Percentiles rank a stretch among this genome's conserved stretches.
Evolutionary conservation across 441 rosid species (phyloP).

Genomic region (Viola pubescens): DNA sequence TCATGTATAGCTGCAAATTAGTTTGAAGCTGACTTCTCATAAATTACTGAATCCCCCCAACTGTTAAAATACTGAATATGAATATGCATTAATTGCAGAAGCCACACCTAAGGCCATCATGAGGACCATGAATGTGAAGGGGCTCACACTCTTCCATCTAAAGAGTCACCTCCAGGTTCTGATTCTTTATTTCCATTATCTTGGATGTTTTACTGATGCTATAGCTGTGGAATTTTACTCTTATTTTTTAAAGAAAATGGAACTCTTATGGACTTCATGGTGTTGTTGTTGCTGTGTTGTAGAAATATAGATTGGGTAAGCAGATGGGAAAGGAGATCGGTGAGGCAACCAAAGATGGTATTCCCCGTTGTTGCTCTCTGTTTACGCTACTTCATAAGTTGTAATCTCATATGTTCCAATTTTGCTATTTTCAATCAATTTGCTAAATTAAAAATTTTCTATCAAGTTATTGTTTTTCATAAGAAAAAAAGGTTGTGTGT

Average conservation of each 20-base stretch:
- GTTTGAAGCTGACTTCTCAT: background rate
- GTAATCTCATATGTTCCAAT: no score
- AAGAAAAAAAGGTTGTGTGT: no score
- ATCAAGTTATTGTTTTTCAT: no score
- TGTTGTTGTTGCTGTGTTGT: constrained; percentile 17
- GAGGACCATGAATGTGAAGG: constrained; percentile 72
- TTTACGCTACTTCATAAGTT: no score
- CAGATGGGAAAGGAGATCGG: constrained; percentile 48
- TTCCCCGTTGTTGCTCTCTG: constrained; percentile 12
- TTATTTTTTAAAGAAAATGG: constrained; percentile 4
- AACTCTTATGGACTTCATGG: background rate
- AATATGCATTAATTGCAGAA: constrained; percentile 30
- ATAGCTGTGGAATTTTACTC: background rate
- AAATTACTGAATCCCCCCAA: constrained; percentile 2
- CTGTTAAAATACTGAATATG: constrained; percentile 11
- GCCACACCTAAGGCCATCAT: constrained; percentile 68
- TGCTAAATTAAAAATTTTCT: no score
- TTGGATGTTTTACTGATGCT: no score
- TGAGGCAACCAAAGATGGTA: constrained; percentile 50
- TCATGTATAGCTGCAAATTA: no score
- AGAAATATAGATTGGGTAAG: constrained; percentile 70
- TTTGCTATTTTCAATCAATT: no score
- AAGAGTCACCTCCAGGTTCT: constrained; percentile 72
- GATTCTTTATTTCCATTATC: background rate
- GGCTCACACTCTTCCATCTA: constrained; percentile 60